Conservation (phyloP, 192 early-diverging fungal genomes). For the Podila minutissima region DNA sequence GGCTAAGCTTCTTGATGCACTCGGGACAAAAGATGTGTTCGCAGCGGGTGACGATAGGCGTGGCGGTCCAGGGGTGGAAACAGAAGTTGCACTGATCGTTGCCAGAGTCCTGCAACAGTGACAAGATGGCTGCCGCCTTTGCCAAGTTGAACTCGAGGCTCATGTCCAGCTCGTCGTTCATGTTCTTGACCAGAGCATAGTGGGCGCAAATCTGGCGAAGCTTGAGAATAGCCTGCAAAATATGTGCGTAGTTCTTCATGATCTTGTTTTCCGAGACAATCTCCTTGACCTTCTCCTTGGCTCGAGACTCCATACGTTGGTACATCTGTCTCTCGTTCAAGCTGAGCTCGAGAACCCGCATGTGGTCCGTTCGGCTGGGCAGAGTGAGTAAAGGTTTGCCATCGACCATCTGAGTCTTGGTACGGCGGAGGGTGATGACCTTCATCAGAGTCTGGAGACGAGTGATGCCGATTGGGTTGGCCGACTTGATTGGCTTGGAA, state of each 20-base stretch:
- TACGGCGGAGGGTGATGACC: slow-evolving; percentile 83
- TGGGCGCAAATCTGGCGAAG: slow-evolving; percentile 53
- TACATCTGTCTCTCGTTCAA: slow-evolving; percentile 76
- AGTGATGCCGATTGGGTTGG: slow-evolving; percentile 44
- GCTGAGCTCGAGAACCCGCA: slow-evolving; percentile 70
- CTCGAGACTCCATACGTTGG: slow-evolving; percentile 68
- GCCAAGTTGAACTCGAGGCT: slow-evolving; percentile 34
- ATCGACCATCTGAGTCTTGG: slow-evolving; percentile 79
- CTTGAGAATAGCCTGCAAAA: slow-evolving; percentile 64
- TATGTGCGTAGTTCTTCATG: slow-evolving; percentile 76
- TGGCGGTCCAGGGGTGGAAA: slow-evolving; percentile 20
- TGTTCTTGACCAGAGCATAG: slow-evolving; percentile 47
- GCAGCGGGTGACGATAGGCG: slow-evolving; percentile 44
- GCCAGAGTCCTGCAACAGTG: slow-evolving; percentile 44
- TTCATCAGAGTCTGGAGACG: slow-evolving; percentile 79
- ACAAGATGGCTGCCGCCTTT: slow-evolving; percentile 32
- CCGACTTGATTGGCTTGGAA: slow-evolving; percentile 49
- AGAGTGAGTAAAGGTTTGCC: slow-evolving; percentile 83
- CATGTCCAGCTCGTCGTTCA: slow-evolving; percentile 44
- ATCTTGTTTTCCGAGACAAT: slow-evolving; percentile 70
- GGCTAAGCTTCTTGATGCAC: slow-evolving; percentile 45
- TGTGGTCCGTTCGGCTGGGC: slow-evolving; percentile 69
- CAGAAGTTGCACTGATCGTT: slow-evolving; percentile 52
- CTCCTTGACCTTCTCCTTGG: slow-evolving; percentile 64
- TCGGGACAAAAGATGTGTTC: slow-evolving; percentile 54